These are phyloP conservation scores for Claviceps pusilla DNA, from an alignment of 2,329 filamentous ascomycete genomes.

Conservation along the genomic window DNA sequence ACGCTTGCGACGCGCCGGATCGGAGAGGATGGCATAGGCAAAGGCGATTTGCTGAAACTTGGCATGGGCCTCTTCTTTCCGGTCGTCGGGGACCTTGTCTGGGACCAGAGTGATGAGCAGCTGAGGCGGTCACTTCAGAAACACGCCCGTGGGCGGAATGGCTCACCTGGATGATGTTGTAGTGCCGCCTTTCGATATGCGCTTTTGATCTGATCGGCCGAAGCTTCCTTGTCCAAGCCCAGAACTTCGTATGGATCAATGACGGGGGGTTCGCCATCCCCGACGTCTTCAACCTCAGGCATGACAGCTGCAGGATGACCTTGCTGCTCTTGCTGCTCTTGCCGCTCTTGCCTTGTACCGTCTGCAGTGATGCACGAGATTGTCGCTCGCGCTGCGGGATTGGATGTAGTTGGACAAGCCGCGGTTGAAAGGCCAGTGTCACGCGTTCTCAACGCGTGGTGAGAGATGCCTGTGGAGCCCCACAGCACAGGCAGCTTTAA, in stretches of 20 bases:
- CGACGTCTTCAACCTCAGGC: conserved; percentile 36
- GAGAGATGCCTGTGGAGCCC: neutral
- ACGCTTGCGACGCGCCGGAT: conserved; percentile 61
- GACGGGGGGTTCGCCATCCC: conserved; percentile 42
- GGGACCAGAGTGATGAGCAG: neutral
- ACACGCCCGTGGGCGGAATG: neutral
- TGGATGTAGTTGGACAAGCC: neutral
- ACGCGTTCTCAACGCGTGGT: conserved; percentile 8
- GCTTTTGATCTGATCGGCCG: conserved; percentile 65
- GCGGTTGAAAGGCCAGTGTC: conserved; percentile 4
- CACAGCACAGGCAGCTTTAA: neutral
- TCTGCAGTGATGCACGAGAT: neutral
- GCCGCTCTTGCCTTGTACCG: neutral
- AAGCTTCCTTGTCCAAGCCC: conserved; percentile 53
- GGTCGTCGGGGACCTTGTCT: conserved; percentile 62
- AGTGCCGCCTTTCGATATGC: conserved; percentile 87
- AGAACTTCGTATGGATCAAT: conserved; percentile 73
- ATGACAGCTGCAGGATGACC: conserved; percentile 16
- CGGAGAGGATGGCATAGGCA: conserved; percentile 84
- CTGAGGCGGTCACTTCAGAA: neutral
- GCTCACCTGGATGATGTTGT: conserved; percentile 66
- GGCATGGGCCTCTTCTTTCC: conserved; percentile 58
- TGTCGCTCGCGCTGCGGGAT: neutral
- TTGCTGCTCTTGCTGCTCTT: too few relatives aligned
- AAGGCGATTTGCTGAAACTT: conserved; percentile 86